Evolutionary conservation across 169 alveolate species (phyloP), one percentile per base, ranked within the genome.

Genomic region (Babesia caballi): DNA sequence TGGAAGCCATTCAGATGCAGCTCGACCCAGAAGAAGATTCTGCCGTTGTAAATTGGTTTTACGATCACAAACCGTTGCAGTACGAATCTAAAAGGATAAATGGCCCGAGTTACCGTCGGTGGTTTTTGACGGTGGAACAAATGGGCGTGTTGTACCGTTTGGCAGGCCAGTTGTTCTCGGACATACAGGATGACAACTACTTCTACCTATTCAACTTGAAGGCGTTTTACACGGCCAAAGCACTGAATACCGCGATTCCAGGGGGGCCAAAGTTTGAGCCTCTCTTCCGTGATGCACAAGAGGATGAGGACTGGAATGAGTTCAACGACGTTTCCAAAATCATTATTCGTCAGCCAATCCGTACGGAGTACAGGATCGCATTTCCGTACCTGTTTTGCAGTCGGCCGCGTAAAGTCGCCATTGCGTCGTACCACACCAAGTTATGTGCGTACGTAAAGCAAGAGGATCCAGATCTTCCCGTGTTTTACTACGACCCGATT

Each of bases 241-340:
- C 99, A 17, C 85, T 98, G 75, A 98, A 98, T 90, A 88, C 98
- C 90, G 99, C 99, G 23, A 98, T 98, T 52, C 99, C 99, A 12
- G 99, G 99, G 44, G 99, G 99, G 1, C 99, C 99, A 25, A 98
- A 98, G 92, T 98, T 98, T 90, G 99, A 98, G 91, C 99, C 99
- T 32, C 90, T 98, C 50, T 96, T 85, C 85, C 89, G 99, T 57
- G 99, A 96, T 90, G 88, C 93, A 66, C 98, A 96, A 44, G 99
- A 97, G 68, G 99, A 98, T 83, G 99, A 98, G 84, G 99, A 98
- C 90, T 98, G 99, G 99, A 98, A 97, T 84, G 99, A 98, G 88
- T 98, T 98, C 88, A 98, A 98, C 86, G 99, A 98, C 81, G 96
- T 98, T 47, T 94, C 96, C 83, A 97, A 98, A 88, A 94, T 98